Percentiles rank a stretch among this genome's conserved stretches.
These are phyloP conservation scores for Cicer chorassanicum DNA, from an alignment of 306 rosid species.

Conservation along the genomic window DNA sequence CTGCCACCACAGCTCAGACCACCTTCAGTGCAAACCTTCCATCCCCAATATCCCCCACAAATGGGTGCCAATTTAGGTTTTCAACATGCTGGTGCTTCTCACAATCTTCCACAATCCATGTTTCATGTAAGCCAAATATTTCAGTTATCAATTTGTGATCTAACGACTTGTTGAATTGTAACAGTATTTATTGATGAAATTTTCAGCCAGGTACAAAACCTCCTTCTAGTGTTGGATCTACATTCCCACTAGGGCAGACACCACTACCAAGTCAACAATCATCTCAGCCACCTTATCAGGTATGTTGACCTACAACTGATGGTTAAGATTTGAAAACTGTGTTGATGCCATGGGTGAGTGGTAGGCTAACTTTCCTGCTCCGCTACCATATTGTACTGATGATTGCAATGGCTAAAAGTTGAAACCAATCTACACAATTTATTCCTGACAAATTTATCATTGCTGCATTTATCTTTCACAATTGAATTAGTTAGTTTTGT, in stretches of 20 bases:
- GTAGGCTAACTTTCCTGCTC: slow-evolving; percentile 19
- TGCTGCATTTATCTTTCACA: not conserved
- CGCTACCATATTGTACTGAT: not conserved
- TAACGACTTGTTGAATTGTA: slow-evolving; percentile 19
- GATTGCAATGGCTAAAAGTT: not conserved
- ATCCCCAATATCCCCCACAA: slow-evolving; percentile 79
- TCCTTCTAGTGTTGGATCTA: slow-evolving; percentile 64
- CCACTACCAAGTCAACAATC: slow-evolving; percentile 70
- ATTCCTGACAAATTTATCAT: slow-evolving; percentile 7
- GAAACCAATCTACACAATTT: slow-evolving; percentile 19
- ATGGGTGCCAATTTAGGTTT: slow-evolving; percentile 67
- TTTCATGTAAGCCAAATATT: slow-evolving; percentile 78
- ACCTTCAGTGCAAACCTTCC: slow-evolving; percentile 65
- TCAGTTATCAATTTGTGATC: slow-evolving; percentile 29
- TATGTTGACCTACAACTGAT: slow-evolving; percentile 40
- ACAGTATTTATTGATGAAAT: slow-evolving; percentile 44
- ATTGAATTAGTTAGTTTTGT: slow-evolving; percentile 6
- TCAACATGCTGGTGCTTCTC: slow-evolving; percentile 76
- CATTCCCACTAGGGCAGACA: slow-evolving; percentile 72
- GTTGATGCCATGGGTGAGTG: slow-evolving; percentile 3
- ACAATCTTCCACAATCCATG: slow-evolving; percentile 72
- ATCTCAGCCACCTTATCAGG: slow-evolving; percentile 82
- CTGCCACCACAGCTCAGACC: slow-evolving; percentile 79
- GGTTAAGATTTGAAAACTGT: slow-evolving; percentile 11
- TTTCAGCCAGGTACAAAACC: slow-evolving; percentile 78